Evolutionary conservation across 2,329 filamentous ascomycete species (phyloP).

Genomic region (Nakataea oryzae): DNA sequence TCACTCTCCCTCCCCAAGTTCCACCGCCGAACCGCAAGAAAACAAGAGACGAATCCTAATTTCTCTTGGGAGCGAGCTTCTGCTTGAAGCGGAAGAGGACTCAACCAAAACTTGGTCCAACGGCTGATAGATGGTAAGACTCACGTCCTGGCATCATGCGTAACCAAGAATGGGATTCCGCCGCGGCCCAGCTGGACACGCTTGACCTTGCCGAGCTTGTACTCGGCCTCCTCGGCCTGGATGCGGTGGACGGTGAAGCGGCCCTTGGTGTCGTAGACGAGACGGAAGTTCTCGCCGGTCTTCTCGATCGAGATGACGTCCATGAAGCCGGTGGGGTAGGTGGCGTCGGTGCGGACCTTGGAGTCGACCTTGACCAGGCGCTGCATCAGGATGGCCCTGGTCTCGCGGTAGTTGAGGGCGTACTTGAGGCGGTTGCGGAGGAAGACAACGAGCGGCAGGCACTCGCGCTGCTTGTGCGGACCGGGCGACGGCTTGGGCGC

Average conservation of each 20-base stretch:
- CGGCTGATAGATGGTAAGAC: constrained; percentile 99
- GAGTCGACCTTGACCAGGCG: constrained; percentile 98
- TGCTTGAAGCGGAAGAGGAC: constrained; percentile 7
- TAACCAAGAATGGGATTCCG: constrained; percentile 99
- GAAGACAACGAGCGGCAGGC: constrained; percentile 98
- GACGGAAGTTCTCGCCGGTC: constrained; percentile 99
- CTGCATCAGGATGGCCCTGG: constrained; percentile 97
- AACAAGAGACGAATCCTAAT: constrained; percentile 5
- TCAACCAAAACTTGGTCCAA: constrained; percentile 98
- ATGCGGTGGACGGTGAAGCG: constrained; percentile 99
- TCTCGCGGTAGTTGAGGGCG: constrained; percentile 97
- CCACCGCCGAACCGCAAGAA: constrained; percentile 4
- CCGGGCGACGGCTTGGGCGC: constrained; percentile 63
- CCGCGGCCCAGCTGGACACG: constrained; percentile 97
- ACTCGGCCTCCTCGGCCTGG: constrained; percentile 95
- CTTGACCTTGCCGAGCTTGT: constrained; percentile 99
- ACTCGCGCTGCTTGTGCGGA: constrained; percentile 99
- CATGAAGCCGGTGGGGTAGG: constrained; percentile 98
- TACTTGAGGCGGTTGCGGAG: constrained; percentile 97
- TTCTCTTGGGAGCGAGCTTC: constrained; percentile 5
- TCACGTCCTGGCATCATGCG: constrained; percentile 99
- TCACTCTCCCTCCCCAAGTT: neutral
- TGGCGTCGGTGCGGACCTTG: constrained; percentile 98
- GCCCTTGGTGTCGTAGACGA: constrained; percentile 99
- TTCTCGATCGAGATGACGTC: constrained; percentile 99